A percentile compares a stretch with the other conserved stretches of the same genome.
These are phyloP conservation scores for Caloboletus inedulis DNA, from an alignment of 1,284 basidiomycete species.

Conservation along the genomic window DNA sequence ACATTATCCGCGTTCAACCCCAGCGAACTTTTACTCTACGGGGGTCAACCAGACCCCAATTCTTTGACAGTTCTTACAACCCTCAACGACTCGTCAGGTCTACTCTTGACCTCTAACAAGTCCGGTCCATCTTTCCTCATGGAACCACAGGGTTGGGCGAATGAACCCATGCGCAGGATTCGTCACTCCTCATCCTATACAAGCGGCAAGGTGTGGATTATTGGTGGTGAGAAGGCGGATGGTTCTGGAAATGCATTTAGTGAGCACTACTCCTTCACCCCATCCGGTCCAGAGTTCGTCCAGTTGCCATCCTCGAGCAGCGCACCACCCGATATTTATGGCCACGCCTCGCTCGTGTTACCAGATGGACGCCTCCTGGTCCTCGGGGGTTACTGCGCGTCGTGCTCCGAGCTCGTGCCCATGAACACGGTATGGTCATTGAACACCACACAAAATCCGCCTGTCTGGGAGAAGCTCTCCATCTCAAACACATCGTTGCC, in stretches of 20 bases:
- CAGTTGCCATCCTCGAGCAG: conserved; percentile 48
- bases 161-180: conserved; percentile 69
- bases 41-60: conserved; percentile 67
- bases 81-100: conserved; percentile 58
- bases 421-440: conserved; percentile 63
- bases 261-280: conserved; percentile 65
- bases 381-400: conserved; percentile 68
- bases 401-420: conserved; percentile 46
- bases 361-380: conserved; percentile 68
- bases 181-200: conserved; percentile 61
- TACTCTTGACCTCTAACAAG: conserved; percentile 46
- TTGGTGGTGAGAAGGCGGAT: conserved; percentile 76
- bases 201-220: conserved; percentile 46
- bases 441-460: conserved; percentile 50
- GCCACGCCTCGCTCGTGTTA: conserved; percentile 68
- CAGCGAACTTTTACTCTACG: conserved; percentile 61
- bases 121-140: conserved; percentile 44
- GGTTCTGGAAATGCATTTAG: conserved; percentile 63
- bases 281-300: conserved; percentile 49
- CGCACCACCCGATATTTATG: conserved; percentile 65
- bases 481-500: conserved; percentile 48
- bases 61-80: conserved; percentile 52
- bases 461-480: conserved; percentile 50
- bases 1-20: conserved; percentile 64
- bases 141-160: conserved; percentile 54